A percentile compares a stretch with the other conserved stretches of the same genome.
Conservation (phyloP, 306 rosid genomes). For the Bauhinia variegata region DNA sequence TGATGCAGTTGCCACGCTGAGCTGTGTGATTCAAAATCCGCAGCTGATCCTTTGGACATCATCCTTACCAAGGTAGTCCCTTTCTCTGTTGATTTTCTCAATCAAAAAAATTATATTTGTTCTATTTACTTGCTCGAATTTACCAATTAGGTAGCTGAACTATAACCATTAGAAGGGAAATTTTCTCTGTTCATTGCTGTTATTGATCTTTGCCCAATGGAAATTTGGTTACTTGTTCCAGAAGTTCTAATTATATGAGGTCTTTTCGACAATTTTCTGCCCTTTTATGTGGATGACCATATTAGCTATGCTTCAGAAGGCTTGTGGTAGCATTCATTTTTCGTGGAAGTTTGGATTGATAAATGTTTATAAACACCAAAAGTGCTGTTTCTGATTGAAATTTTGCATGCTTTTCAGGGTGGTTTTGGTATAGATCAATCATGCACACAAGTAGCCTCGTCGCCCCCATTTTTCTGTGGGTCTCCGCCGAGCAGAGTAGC, state of each 20-base stretch:
- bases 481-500: slow-evolving; percentile 98
- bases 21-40: slow-evolving; percentile 58
- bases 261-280: no score
- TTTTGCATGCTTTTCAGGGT: slow-evolving; percentile 45
- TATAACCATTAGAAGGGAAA: no score
- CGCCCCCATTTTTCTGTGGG: slow-evolving; percentile 93
- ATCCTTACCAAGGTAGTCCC: slow-evolving; percentile 71
- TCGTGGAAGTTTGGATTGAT: no score
- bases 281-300: no score
- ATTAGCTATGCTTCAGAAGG: no score
- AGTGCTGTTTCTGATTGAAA: slow-evolving; percentile 11
- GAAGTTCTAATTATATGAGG: no score
- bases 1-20: slow-evolving; percentile 72
- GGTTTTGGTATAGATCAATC: slow-evolving; percentile 64
- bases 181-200: no score
- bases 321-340: no score
- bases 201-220: no score
- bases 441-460: slow-evolving; percentile 58
- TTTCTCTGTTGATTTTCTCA: neutral
- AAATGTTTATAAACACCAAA: neutral
- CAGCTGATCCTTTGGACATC: slow-evolving; percentile 63
- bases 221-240: no score
- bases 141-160: no score
- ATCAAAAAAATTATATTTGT: neutral
- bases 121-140: no score